Percentiles rank a stretch among this genome's conserved stretches.
Conservation (phyloP, 2,329 filamentous ascomycete genomes). For the Basipetospora chlamydospora region DNA sequence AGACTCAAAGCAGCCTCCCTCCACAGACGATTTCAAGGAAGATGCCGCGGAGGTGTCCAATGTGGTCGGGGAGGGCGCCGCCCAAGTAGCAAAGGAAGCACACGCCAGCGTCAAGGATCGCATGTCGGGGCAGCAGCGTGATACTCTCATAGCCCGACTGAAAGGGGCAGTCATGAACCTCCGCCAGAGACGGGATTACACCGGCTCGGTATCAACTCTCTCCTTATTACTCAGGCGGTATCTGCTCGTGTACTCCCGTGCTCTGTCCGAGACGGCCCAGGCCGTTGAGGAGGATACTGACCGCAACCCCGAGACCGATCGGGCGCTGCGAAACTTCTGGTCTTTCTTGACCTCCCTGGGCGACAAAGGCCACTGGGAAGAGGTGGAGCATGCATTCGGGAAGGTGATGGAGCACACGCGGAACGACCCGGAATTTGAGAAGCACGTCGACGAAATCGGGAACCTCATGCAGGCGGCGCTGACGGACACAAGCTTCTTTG, state of each 20-base stretch:
- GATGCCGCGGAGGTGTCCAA: slow-evolving; percentile 40
- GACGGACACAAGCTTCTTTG: slow-evolving; percentile 75
- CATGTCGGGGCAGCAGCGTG: slow-evolving; percentile 54
- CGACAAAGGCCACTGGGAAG: slow-evolving; percentile 58
- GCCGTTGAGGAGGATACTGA: slow-evolving; percentile 57
- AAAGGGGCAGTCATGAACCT: slow-evolving; percentile 64
- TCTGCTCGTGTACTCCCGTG: slow-evolving; percentile 61
- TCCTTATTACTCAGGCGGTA: slow-evolving; percentile 65
- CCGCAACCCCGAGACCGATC: slow-evolving; percentile 59
- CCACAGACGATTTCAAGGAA: slow-evolving; percentile 48
- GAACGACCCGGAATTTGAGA: slow-evolving; percentile 70
- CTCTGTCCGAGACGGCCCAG: slow-evolving; percentile 50
- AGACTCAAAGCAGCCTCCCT: slow-evolving; percentile 22
- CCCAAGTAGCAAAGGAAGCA: slow-evolving; percentile 42
- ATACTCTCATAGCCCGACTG: slow-evolving; percentile 59
- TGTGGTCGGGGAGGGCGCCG: slow-evolving; percentile 36
- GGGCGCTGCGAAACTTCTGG: slow-evolving; percentile 70
- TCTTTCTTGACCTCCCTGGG: slow-evolving; percentile 67
- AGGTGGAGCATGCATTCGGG: slow-evolving; percentile 53
- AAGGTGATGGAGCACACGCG: slow-evolving; percentile 58
- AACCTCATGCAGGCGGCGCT: slow-evolving; percentile 66
- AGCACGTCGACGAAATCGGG: slow-evolving; percentile 58
- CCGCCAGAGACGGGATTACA: slow-evolving; percentile 65
- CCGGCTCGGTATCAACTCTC: slow-evolving; percentile 70
- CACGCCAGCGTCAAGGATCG: slow-evolving; percentile 61